phyloP scores from a whole-genome alignment of 805 yeast genomes.

The Ascoidea tarda region DNA sequence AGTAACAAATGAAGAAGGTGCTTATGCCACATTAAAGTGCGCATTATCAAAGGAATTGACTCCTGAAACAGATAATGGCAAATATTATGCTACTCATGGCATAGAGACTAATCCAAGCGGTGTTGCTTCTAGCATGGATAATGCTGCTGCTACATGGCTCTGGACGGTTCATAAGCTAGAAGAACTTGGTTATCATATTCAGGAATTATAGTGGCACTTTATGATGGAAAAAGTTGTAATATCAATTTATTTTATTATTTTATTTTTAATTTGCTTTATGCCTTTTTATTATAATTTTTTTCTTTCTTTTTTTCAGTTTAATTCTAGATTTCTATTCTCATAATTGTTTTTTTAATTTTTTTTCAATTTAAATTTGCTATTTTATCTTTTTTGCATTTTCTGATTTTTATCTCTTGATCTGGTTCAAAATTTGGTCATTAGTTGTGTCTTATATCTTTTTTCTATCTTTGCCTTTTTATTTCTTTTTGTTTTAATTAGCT shows the following conservation, averaged over 20 bases:
- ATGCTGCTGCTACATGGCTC: conserved; percentile 60
- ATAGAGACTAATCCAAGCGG: conserved; percentile 37
- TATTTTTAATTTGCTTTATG: too few species aligned
- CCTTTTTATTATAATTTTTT: not conserved
- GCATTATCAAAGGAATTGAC: conserved; percentile 39
- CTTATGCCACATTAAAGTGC: conserved; percentile 48
- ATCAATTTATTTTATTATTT: too few species aligned
- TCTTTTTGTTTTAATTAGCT: too few species aligned
- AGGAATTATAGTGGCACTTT: not conserved
- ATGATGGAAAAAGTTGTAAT: too few species aligned
- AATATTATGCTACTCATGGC: conserved; percentile 52
- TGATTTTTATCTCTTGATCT: not conserved
- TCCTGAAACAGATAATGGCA: conserved; percentile 50
- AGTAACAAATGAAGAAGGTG: conserved; percentile 57
- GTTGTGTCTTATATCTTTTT: not conserved
- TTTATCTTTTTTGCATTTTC: not conserved
- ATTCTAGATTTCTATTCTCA: not conserved
- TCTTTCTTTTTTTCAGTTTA: not conserved
- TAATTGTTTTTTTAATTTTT: not conserved
- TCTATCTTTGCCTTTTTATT: conserved; percentile 16
- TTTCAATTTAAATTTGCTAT: not conserved
- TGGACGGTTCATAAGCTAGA: conserved; percentile 58
- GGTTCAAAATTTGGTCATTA: not conserved
- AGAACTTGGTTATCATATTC: conserved; percentile 28
- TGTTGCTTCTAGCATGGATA: conserved; percentile 41